A percentile compares a stretch with the other conserved stretches of the same genome.
Evolutionary conservation across 352 stramenopile species (phyloP).

Genomic region (Pythium catenulatum): DNA sequence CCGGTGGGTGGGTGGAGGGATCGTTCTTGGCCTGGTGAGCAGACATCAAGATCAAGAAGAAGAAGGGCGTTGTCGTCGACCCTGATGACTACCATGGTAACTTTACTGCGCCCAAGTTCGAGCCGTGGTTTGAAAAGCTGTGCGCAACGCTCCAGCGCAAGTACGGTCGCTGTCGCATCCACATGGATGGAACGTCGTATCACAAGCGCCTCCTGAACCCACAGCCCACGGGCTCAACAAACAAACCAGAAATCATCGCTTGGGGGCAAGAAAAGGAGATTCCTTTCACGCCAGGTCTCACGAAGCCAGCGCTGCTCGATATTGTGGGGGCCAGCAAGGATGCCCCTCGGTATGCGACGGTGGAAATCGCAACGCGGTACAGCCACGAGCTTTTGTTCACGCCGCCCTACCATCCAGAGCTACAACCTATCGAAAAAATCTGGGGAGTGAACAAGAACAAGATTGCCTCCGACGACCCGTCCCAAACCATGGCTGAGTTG

Average conservation of each 20-base stretch:
- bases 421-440: constrained; percentile 12
- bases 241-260: neutral
- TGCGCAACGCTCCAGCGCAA: neutral
- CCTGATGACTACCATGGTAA: constrained; percentile 48
- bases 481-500: neutral
- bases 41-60: neutral
- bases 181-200: constrained; percentile 34
- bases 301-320: neutral
- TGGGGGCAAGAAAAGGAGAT: neutral
- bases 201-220: constrained; percentile 13
- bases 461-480: neutral
- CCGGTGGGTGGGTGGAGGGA: neutral
- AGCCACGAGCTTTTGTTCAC: neutral
- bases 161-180: constrained; percentile 20
- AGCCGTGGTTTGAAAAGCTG: constrained; percentile 13
- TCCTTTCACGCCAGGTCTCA: neutral
- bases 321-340: neutral
- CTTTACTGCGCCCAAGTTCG: constrained; percentile 5
- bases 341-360: neutral
- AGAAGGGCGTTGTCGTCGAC: constrained; percentile 6
- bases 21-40: neutral
- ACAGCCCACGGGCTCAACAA: neutral
- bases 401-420: constrained; percentile 1
- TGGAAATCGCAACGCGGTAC: neutral
- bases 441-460: neutral